These are phyloP conservation scores for Nannochloris sp. DNA, from an alignment of 139 green algal genomes.

Conservation along the genomic window DNA sequence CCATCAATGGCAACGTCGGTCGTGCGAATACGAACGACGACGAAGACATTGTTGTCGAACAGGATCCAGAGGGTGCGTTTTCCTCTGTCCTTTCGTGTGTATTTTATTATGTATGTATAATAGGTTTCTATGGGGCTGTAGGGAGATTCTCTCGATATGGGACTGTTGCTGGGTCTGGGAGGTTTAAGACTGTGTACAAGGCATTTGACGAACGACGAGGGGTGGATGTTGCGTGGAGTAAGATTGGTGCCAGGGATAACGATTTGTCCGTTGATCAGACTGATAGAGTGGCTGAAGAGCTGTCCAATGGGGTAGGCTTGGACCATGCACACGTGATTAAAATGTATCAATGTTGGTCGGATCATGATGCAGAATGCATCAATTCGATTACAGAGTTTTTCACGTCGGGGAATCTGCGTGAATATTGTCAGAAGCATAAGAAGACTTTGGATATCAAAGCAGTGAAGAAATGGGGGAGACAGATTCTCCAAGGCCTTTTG, in stretches of 20 bases:
- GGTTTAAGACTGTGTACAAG: slow-evolving; percentile 78
- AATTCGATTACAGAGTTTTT: slow-evolving; percentile 94
- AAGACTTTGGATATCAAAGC: slow-evolving; percentile 78
- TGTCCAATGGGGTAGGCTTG: slow-evolving; percentile 65
- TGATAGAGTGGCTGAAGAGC: slow-evolving; percentile 56
- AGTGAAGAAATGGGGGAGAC: slow-evolving; percentile 81
- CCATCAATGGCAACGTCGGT: no score
- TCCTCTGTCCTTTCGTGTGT: no score
- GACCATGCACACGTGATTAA: slow-evolving; percentile 88
- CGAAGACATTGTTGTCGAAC: no score
- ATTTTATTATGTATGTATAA: no score
- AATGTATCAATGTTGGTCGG: slow-evolving; percentile 71
- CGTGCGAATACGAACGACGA: no score
- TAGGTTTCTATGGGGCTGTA: neutral
- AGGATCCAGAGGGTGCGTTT: no score
- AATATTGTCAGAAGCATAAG: slow-evolving; percentile 69
- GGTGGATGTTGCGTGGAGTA: slow-evolving; percentile 88
- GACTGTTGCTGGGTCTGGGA: slow-evolving; percentile 56
- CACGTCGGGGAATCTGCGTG: slow-evolving; percentile 78
- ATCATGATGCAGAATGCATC: slow-evolving; percentile 56
- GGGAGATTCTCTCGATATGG: slow-evolving; percentile 66
- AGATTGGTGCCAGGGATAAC: slow-evolving; percentile 49
- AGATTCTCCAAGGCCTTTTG: slow-evolving; percentile 74
- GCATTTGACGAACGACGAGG: slow-evolving; percentile 74
- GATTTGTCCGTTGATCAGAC: slow-evolving; percentile 59